Conservation (phyloP, 495 filamentous ascomycete genomes). For the Neurospora discreta region DNA sequence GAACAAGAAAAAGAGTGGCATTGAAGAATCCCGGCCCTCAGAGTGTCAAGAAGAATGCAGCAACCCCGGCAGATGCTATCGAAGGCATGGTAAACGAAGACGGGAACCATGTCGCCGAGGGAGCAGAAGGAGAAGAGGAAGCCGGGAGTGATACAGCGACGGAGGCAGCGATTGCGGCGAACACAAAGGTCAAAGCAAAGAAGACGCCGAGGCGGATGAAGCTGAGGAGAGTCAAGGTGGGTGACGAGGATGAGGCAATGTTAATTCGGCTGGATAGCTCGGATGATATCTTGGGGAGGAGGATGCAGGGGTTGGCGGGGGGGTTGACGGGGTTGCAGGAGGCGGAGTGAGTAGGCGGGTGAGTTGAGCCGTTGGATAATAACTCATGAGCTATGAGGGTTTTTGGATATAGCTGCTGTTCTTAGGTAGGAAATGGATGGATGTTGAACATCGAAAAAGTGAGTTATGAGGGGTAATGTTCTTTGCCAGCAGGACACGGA, state of each 20-base stretch:
- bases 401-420: not conserved
- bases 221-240: conserved; percentile 22
- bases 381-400: not conserved
- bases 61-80: not conserved
- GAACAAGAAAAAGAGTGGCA: not conserved
- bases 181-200: conserved; percentile 14
- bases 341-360: conserved; percentile 18
- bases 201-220: conserved; percentile 18
- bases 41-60: not conserved
- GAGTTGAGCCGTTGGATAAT: not conserved
- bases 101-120: not conserved
- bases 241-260: conserved; percentile 38
- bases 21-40: not conserved
- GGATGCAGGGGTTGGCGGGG: conserved; percentile 77
- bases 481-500: too few species aligned
- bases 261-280: conserved; percentile 67
- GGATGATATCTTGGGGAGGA: conserved; percentile 69
- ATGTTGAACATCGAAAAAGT: not conserved
- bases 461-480: too few species aligned
- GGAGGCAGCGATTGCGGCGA: conserved; percentile 7
- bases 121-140: not conserved
- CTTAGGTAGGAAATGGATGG: not conserved
- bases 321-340: conserved; percentile 60
- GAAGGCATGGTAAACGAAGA: not conserved
- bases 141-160: conserved; percentile 1